Base-by-base conservation (phyloP, 805 yeast genomes). In the Saccharomycodes ludwigii region DNA sequence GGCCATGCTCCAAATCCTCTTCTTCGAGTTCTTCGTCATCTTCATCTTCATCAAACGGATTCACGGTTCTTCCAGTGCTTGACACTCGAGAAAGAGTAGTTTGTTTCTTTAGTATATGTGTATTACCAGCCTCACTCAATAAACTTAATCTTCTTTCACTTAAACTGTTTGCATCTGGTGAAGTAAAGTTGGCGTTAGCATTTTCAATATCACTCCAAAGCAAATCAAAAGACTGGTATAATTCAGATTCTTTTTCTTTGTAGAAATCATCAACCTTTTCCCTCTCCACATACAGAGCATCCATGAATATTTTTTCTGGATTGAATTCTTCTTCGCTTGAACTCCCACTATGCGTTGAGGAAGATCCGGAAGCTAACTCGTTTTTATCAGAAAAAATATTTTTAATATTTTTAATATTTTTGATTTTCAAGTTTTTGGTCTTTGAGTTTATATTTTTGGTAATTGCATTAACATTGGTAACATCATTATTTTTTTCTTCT, bases 211-310 rank as follows among this genome's bases (percentile, higher is more conserved):
- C 78, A 34, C 54, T 48, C 18, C 67, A 47, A 35, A 73, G 56
- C 18, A 59, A 51, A 28, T 65, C 67, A 43, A 61, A 69, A 31
- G 65, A 66, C 5, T 39, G 43, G 37, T 60, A 65, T 14, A 72
- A 55, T 35, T 63, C 66, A 2, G 55, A 45, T 43, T 73, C 76
- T 31, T 64, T 65, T 12, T 42, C 35, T 24, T 54, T 52, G 48
- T 66, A 75, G 39, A 75, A 75, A 6, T 49, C 56, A 43, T 71
- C 73, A 35, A 75, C 63, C 41, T 70, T 73, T 16, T 41, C 39
- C 34, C 72, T 57, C 43, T 75, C 78, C n/a, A 46, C 50, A 18
- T 59, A 43, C 30, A 76, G 54, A 34, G 59, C 62, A 21, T 58
- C 51, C 23, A 72, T 39, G 37, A 76, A 75, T 3, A 65, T 57